These are phyloP conservation scores for Apodospora peruviana DNA, from an alignment of 495 filamentous ascomycete species.

Conservation along the genomic window DNA sequence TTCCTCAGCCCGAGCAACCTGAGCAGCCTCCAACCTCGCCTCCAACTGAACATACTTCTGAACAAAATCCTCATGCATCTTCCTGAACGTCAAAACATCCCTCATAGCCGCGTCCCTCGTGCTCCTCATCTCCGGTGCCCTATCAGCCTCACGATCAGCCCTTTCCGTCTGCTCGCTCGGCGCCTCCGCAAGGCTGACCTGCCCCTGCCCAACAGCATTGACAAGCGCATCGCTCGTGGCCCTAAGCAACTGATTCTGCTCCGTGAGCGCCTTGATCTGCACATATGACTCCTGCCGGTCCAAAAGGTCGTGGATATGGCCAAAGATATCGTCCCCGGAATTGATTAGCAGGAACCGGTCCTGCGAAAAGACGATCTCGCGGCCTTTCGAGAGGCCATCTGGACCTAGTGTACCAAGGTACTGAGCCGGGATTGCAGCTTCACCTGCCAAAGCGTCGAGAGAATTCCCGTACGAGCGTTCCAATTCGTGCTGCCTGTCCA, in stretches of 20 bases:
- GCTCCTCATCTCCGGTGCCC: no score
- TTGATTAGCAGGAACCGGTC: constrained; percentile 49
- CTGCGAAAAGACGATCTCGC: constrained; percentile 42
- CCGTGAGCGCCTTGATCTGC: constrained; percentile 23
- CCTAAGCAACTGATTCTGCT: constrained; percentile 14
- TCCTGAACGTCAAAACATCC: no score
- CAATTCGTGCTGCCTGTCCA: constrained; percentile 44
- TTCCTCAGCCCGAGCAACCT: no score
- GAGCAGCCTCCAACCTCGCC: no score
- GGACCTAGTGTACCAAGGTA: constrained; percentile 27
- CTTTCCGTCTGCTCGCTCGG: constrained; percentile 1
- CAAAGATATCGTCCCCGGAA: constrained; percentile 42
- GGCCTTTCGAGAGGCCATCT: constrained; percentile 26
- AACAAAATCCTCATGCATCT: no score
- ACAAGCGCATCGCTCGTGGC: constrained; percentile 11
- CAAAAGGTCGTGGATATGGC: constrained; percentile 37
- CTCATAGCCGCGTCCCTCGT: no score
- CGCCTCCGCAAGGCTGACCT: constrained; percentile 3
- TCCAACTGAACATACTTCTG: no score
- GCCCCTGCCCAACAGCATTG: constrained; percentile 13
- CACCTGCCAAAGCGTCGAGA: constrained; percentile 40
- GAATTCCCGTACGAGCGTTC: constrained; percentile 43
- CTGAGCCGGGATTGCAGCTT: constrained; percentile 43
- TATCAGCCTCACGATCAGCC: constrained; percentile 12
- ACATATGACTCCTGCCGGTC: constrained; percentile 34